phyloP scores from a whole-genome alignment of 768 basidiomycete species.

The Boletellus ananas region DNA sequence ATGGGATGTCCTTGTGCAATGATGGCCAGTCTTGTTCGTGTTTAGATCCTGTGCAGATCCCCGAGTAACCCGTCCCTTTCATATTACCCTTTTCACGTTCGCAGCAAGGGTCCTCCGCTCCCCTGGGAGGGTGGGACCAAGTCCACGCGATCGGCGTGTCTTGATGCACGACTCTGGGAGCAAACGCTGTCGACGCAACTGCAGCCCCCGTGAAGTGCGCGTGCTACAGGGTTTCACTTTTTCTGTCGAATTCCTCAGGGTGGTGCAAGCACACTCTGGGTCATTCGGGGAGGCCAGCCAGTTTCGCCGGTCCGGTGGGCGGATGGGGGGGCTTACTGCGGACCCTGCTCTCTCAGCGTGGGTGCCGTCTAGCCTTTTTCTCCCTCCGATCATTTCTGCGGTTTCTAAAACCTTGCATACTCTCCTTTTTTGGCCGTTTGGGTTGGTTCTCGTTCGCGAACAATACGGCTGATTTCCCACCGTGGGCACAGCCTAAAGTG shows the following conservation, averaged over 20 bases:
- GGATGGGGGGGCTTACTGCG: background rate
- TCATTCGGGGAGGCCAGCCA: background rate
- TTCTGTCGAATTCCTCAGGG: background rate
- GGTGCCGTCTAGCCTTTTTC: background rate
- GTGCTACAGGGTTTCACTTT: background rate
- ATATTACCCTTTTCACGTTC: background rate
- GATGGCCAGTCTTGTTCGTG: background rate
- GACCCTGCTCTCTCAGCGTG: background rate
- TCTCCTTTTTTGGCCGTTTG: background rate
- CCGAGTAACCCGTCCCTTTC: background rate
- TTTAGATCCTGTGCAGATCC: background rate
- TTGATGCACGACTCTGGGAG: background rate
- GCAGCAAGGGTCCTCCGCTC: no score
- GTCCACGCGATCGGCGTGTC: no score
- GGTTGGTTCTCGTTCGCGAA: background rate
- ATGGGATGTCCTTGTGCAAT: background rate
- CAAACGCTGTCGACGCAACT: background rate
- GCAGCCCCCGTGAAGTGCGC: background rate
- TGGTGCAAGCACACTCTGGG: background rate
- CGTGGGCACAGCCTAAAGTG: conserved; percentile 1
- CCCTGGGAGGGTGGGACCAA: background rate
- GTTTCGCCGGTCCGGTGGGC: background rate
- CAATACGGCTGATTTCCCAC: conserved; percentile 6
- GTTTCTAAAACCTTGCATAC: background rate
- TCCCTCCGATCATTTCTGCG: background rate